These are phyloP conservation scores for Chaetomium sp. DNA, from an alignment of 2,329 filamentous ascomycete species.

Conservation along the genomic window DNA sequence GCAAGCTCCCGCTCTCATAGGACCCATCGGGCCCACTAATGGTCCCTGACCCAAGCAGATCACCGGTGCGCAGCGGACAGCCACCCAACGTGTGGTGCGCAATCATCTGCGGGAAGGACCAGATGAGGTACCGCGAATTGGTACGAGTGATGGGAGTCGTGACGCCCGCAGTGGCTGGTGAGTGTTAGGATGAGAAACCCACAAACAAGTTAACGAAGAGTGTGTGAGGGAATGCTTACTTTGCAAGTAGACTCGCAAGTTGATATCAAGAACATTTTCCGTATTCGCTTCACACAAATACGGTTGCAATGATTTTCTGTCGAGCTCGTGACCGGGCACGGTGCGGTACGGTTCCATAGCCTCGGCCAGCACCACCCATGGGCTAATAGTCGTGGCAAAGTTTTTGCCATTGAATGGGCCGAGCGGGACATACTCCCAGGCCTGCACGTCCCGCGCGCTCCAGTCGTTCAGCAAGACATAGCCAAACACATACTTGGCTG, in stretches of 20 bases:
- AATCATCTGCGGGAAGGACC: constrained; percentile 78
- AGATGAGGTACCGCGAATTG: constrained; percentile 63
- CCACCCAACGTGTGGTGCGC: constrained; percentile 72
- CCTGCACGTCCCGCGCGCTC: constrained; percentile 76
- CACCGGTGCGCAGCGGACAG: constrained; percentile 66
- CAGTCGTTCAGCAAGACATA: constrained; percentile 82
- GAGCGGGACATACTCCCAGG: constrained; percentile 77
- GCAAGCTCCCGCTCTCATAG: constrained; percentile 36
- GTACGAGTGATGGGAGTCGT: constrained; percentile 54
- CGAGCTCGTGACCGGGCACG: constrained; percentile 28
- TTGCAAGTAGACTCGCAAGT: constrained; percentile 58
- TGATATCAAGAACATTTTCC: constrained; percentile 61
- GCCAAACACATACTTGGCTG: constrained; percentile 67
- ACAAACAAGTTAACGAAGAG: not conserved
- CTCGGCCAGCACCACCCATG: constrained; percentile 73
- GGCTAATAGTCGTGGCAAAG: constrained; percentile 69
- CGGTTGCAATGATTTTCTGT: constrained; percentile 28
- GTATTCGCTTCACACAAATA: constrained; percentile 53
- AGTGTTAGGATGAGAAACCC: not conserved
- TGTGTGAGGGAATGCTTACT: constrained; percentile 35
- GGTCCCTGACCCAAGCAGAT: constrained; percentile 72
- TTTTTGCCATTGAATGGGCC: constrained; percentile 83
- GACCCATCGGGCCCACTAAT: constrained; percentile 46
- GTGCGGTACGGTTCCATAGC: constrained; percentile 57
- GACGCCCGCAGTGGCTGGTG: constrained; percentile 37